Evolutionary conservation across 495 filamentous ascomycete species (phyloP).

Genomic region (Thermothielavioides terrestris): DNA sequence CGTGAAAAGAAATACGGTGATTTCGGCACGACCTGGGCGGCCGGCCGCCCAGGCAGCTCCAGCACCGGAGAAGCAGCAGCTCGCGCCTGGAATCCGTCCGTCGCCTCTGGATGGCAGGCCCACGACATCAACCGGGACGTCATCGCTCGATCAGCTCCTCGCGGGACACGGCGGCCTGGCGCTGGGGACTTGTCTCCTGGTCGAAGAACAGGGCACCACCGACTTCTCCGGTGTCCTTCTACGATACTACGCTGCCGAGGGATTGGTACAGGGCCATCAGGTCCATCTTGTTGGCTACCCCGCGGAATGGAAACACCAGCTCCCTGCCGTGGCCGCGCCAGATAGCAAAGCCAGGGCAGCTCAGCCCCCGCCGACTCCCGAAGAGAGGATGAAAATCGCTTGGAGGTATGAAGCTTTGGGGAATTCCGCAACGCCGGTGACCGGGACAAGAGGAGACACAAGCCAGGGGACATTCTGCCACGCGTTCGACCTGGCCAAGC

Average conservation of each 20-base stretch:
- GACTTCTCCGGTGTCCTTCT: conserved; percentile 83
- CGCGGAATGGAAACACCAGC: conserved; percentile 69
- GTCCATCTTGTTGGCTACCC: conserved; percentile 76
- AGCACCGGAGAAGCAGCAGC: conserved; percentile 30
- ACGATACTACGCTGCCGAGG: conserved; percentile 87
- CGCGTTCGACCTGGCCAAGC: conserved; percentile 82
- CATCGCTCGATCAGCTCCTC: conserved; percentile 74
- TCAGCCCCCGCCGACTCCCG: conserved; percentile 28
- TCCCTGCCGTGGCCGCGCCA: conserved; percentile 62
- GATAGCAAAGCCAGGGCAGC: conserved; percentile 33
- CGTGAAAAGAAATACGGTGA: conserved; percentile 73
- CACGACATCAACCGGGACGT: conserved; percentile 84
- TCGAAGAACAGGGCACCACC: conserved; percentile 92
- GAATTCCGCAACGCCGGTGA: conserved; percentile 42
- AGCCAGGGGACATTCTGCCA: conserved; percentile 62
- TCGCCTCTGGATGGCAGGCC: conserved; percentile 82
- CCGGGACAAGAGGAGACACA: conserved; percentile 44
- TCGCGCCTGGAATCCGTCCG: conserved; percentile 64
- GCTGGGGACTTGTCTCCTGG: conserved; percentile 66
- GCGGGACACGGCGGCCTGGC: conserved; percentile 84
- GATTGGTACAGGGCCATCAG: conserved; percentile 81
- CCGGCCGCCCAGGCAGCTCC: conserved; percentile 21
- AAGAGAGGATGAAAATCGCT: conserved; percentile 94
- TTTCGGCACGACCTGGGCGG: conserved; percentile 35
- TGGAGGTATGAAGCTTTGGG: conserved; percentile 91